Evolutionary conservation across 2,329 filamentous ascomycete genomes (phyloP).

Genomic region (Monosporascus sp.): DNA sequence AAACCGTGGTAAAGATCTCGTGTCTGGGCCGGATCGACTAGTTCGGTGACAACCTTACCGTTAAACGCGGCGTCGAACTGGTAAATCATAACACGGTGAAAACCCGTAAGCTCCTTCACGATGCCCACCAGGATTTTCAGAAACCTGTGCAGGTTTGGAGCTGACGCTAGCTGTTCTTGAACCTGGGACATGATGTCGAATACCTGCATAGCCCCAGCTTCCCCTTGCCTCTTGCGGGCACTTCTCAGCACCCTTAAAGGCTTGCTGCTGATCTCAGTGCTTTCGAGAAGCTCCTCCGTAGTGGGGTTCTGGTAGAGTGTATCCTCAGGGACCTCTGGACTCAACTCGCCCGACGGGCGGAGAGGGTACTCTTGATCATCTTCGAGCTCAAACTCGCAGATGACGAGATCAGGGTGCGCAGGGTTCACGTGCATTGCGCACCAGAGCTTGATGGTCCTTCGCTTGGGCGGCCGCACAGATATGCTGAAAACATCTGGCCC

Average conservation of each 20-base stretch:
- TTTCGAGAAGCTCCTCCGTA: slow-evolving; percentile 66
- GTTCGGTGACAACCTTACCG: slow-evolving; percentile 79
- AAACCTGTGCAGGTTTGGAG: slow-evolving; percentile 64
- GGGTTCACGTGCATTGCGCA: slow-evolving; percentile 77
- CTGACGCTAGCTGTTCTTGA: slow-evolving; percentile 75
- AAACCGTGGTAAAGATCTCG: slow-evolving; percentile 82
- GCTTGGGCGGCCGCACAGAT: slow-evolving; percentile 56
- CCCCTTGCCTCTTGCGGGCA: slow-evolving; percentile 68
- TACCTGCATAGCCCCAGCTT: slow-evolving; percentile 80
- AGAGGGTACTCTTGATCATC: slow-evolving; percentile 67
- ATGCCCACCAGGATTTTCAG: slow-evolving; percentile 79
- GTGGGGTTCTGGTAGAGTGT: slow-evolving; percentile 70
- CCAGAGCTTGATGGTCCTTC: slow-evolving; percentile 66
- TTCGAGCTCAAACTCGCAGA: slow-evolving; percentile 86
- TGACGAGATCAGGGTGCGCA: slow-evolving; percentile 61
- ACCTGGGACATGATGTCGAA: slow-evolving; percentile 91
- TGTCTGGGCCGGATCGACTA: slow-evolving; percentile 74
- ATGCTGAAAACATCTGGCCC: slow-evolving; percentile 84
- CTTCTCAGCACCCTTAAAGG: slow-evolving; percentile 72
- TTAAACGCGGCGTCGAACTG: slow-evolving; percentile 82
- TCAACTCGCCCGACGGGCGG: slow-evolving; percentile 53
- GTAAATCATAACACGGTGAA: slow-evolving; percentile 90
- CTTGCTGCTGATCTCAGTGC: slow-evolving; percentile 68
- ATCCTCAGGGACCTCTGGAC: slow-evolving; percentile 62
- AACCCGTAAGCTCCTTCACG: slow-evolving; percentile 83